A percentile compares a stretch with the other conserved stretches of the same genome.
Evolutionary conservation across 352 stramenopile species (phyloP).

Genomic region (Phytophthora pistaciae): DNA sequence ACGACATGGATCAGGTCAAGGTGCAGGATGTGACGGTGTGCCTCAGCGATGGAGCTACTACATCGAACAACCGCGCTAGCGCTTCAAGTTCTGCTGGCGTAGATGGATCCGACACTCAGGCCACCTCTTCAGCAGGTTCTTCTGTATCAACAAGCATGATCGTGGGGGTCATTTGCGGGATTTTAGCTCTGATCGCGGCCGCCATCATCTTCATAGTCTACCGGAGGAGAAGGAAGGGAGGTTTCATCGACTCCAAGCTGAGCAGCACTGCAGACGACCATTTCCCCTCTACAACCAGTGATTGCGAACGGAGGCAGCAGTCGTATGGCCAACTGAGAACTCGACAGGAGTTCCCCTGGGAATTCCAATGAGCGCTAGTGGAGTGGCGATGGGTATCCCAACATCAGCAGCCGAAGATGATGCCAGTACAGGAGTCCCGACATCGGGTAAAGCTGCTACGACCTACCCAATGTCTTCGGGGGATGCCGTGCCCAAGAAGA

Average conservation of each 20-base stretch:
- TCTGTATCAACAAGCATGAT: constrained; percentile 29
- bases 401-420: constrained; percentile 9
- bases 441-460: not conserved
- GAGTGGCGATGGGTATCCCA: constrained; percentile 31
- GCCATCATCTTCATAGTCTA: constrained; percentile 23
- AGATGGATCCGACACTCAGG: constrained; percentile 10
- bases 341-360: constrained; percentile 32
- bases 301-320: constrained; percentile 11
- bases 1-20: constrained; percentile 32
- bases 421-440: constrained; percentile 19
- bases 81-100: constrained; percentile 11
- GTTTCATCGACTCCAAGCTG: constrained; percentile 15
- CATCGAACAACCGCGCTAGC: constrained; percentile 20
- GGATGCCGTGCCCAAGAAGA: constrained; percentile 14
- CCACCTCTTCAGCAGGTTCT: constrained; percentile 2
- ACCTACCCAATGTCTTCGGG: constrained; percentile 10
- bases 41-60: constrained; percentile 21
- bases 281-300: constrained; percentile 12
- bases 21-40: constrained; percentile 39
- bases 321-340: constrained; percentile 13
- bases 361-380: constrained; percentile 28
- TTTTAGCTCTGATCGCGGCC: constrained; percentile 19
- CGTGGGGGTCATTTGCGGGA: constrained; percentile 27
- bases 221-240: constrained; percentile 16
- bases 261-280: constrained; percentile 25